These are phyloP conservation scores for Fraxinus albicans DNA, from an alignment of 305 asterid genomes.

Conservation along the genomic window DNA sequence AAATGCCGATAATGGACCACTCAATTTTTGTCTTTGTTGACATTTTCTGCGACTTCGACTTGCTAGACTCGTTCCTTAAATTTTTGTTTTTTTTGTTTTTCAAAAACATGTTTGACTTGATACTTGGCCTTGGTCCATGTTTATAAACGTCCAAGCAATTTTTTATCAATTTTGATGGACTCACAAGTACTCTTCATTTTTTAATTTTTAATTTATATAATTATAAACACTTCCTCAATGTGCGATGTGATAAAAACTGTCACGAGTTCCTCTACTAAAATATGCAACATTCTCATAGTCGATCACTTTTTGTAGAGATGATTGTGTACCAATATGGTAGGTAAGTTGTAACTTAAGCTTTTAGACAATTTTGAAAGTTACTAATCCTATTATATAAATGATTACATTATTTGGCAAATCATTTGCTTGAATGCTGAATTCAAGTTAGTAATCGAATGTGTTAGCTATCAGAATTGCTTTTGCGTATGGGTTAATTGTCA, in stretches of 20 bases:
- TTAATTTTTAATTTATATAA: no score
- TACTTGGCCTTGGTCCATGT: background rate
- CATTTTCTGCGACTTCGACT: background rate
- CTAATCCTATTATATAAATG: background rate
- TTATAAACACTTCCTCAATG: background rate
- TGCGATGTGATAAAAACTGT: background rate
- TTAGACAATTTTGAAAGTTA: background rate
- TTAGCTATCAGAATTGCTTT: background rate
- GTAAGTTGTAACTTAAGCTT: background rate
- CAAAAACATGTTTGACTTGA: background rate
- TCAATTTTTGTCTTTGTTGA: background rate
- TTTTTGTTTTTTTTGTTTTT: no score
- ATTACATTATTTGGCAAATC: background rate
- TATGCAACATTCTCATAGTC: no score
- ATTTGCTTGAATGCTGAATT: background rate
- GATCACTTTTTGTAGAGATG: background rate
- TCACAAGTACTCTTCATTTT: background rate
- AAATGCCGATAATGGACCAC: background rate
- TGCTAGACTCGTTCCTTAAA: background rate
- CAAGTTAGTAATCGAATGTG: background rate
- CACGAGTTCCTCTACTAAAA: background rate
- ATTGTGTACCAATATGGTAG: background rate
- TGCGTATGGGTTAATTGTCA: background rate
- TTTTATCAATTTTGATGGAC: background rate
- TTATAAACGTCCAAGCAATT: background rate